phyloP scores from a whole-genome alignment of 2,329 filamentous ascomycete genomes.

The Xylaria sp. region DNA sequence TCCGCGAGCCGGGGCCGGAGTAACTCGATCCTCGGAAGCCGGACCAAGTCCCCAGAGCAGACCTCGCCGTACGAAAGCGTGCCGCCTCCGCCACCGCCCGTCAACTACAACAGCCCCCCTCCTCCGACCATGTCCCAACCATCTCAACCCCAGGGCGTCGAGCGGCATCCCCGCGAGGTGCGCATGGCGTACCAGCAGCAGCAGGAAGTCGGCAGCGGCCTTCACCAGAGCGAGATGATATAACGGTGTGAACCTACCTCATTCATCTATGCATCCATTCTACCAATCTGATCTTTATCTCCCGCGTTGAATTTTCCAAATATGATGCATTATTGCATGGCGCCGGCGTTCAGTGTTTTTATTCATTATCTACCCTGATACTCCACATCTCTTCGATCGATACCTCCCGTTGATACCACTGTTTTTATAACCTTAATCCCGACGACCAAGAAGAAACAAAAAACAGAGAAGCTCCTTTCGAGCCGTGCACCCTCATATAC shows the following conservation, averaged over 20 bases:
- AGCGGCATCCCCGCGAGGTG: conserved; percentile 54
- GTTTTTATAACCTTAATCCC: not conserved
- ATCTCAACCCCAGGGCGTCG: conserved; percentile 42
- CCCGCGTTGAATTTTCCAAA: conserved; percentile 12
- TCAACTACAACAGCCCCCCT: conserved; percentile 47
- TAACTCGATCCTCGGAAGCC: conserved; percentile 51
- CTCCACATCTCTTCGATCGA: conserved; percentile 39
- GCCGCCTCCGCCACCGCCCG: conserved; percentile 44
- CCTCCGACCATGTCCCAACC: conserved; percentile 49
- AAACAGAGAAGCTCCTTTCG: not conserved
- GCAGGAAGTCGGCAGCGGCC: conserved; percentile 60
- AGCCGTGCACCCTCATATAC: no score
- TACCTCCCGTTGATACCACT: conserved; percentile 31
- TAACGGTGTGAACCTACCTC: conserved; percentile 46
- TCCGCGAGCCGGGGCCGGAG: conserved; percentile 68
- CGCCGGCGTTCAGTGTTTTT: conserved; percentile 46
- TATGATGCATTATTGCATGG: conserved; percentile 53
- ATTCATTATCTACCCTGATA: conserved; percentile 11
- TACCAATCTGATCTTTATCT: conserved; percentile 7
- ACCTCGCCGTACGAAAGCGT: conserved; percentile 55
- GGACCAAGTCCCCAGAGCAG: conserved; percentile 55
- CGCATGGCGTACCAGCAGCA: conserved; percentile 52
- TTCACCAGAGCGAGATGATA: conserved; percentile 68
- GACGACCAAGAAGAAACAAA: not conserved
- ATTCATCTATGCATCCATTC: not conserved